These are phyloP conservation scores for Fomitiporia mediterranea DNA, from an alignment of 1,284 basidiomycete genomes.

Conservation along the genomic window DNA sequence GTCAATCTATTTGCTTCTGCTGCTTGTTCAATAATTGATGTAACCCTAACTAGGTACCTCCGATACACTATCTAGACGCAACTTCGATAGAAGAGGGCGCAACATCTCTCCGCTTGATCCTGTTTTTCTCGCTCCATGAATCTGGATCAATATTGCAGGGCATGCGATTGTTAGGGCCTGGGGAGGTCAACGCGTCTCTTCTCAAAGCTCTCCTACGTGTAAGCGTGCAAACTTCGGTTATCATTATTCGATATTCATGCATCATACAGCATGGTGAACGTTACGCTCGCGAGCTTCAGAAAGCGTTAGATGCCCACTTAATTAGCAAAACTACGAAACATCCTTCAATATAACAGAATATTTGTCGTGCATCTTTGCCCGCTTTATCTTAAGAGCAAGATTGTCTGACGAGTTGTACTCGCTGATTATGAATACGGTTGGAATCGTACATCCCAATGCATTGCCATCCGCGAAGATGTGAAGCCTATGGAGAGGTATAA, in stretches of 20 bases:
- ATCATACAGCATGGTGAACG: slow-evolving; percentile 32
- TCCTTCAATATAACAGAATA: neutral
- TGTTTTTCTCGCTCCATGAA: slow-evolving; percentile 54
- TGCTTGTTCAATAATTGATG: neutral
- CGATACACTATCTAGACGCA: slow-evolving; percentile 65
- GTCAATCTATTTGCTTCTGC: slow-evolving; percentile 36
- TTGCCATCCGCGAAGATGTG: too few species aligned
- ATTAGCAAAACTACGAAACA: slow-evolving; percentile 30
- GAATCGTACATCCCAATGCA: too few species aligned
- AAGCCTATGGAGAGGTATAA: too few species aligned
- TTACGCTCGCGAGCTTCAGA: slow-evolving; percentile 33
- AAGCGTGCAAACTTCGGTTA: slow-evolving; percentile 5
- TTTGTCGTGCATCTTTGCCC: too few species aligned
- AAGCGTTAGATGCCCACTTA: slow-evolving; percentile 33
- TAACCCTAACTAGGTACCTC: slow-evolving; percentile 38
- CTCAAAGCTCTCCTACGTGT: slow-evolving; percentile 53
- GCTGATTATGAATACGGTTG: too few species aligned
- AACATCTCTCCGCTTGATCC: slow-evolving; percentile 46
- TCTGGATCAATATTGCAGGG: slow-evolving; percentile 42
- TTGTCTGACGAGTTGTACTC: too few species aligned
- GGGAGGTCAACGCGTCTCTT: slow-evolving; percentile 43
- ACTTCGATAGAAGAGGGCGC: slow-evolving; percentile 61
- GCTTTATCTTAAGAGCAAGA: neutral
- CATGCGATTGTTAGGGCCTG: slow-evolving; percentile 57
- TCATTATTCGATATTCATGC: neutral